A percentile compares a stretch with the other conserved stretches of the same genome.
Conservation (phyloP, 352 stramenopile species). For the Phytophthora rubi region DNA sequence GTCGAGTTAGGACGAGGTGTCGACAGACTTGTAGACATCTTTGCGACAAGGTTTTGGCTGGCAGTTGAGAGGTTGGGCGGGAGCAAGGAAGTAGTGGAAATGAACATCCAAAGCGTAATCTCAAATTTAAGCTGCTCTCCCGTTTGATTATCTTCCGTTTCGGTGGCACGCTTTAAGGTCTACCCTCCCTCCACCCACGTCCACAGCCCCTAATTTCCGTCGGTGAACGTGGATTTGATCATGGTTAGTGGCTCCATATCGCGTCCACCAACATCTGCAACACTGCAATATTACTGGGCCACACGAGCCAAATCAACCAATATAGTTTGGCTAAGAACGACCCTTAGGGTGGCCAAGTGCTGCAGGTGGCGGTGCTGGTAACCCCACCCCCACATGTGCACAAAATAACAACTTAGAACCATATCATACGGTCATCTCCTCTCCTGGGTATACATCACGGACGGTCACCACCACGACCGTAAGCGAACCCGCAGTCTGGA, state of each 20-base stretch:
- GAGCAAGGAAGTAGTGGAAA: too few species aligned
- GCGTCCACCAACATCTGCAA: conserved; percentile 6
- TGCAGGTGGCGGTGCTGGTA: not conserved
- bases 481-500: not conserved
- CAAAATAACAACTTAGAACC: not conserved
- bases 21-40: too few species aligned
- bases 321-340: too few species aligned
- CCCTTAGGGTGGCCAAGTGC: not conserved
- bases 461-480: not conserved
- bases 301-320: too few species aligned
- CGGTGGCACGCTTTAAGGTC: too few species aligned
- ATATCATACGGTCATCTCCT: not conserved
- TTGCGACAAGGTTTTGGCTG: too few species aligned
- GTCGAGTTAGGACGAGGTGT: too few species aligned
- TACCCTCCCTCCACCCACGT: conserved; percentile 2
- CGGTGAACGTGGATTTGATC: conserved; percentile 10
- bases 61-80: too few species aligned
- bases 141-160: too few species aligned
- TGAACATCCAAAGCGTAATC: too few species aligned
- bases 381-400: not conserved
- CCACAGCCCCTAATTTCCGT: conserved; percentile 6
- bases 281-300: too few species aligned
- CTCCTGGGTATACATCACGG: not conserved
- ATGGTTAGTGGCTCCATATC: not conserved
- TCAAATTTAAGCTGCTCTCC: too few species aligned